A percentile compares a stretch with the other conserved stretches of the same genome.
Evolutionary conservation across 2,329 filamentous ascomycete species (phyloP).

Genomic region (Dichotomopilus funicola): DNA sequence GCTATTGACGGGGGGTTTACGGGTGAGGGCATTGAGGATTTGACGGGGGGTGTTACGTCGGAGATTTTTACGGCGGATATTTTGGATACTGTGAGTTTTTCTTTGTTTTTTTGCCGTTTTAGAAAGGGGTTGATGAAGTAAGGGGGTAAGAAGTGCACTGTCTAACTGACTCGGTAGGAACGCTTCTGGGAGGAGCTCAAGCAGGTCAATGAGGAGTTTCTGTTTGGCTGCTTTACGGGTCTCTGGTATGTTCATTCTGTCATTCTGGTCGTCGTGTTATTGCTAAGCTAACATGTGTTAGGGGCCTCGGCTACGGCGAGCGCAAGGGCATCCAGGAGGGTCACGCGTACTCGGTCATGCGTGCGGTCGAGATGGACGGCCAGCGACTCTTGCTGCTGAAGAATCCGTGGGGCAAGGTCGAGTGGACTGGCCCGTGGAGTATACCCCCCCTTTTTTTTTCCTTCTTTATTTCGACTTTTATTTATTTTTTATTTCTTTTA

Average conservation of each 20-base stretch:
- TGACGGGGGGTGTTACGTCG: slow-evolving; percentile 63
- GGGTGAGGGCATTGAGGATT: slow-evolving; percentile 43
- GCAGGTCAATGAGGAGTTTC: slow-evolving; percentile 73
- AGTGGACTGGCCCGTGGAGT: slow-evolving; percentile 55
- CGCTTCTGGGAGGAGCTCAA: slow-evolving; percentile 81
- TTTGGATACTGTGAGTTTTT: no score
- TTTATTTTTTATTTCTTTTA: neutral
- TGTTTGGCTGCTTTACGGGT: slow-evolving; percentile 65
- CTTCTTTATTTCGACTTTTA: neutral
- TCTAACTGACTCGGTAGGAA: slow-evolving; percentile 36
- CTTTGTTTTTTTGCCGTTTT: no score
- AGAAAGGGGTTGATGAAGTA: no score
- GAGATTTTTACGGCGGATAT: slow-evolving; percentile 65
- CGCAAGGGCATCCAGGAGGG: slow-evolving; percentile 52
- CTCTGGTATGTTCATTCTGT: slow-evolving; percentile 34
- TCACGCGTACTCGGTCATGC: slow-evolving; percentile 57
- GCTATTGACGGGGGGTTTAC: slow-evolving; percentile 63
- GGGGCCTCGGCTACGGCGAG: slow-evolving; percentile 53
- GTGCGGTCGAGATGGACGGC: slow-evolving; percentile 43
- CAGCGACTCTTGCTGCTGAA: slow-evolving; percentile 44
- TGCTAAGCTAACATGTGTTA: neutral
- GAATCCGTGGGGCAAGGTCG: slow-evolving; percentile 56
- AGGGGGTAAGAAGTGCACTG: no score
- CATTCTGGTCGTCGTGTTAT: neutral
- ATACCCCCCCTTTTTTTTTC: neutral